Evolutionary conservation across 345 rosid genomes (phyloP), one percentile per base, ranked within the genome.

Genomic region (Reutealis trisperma): DNA sequence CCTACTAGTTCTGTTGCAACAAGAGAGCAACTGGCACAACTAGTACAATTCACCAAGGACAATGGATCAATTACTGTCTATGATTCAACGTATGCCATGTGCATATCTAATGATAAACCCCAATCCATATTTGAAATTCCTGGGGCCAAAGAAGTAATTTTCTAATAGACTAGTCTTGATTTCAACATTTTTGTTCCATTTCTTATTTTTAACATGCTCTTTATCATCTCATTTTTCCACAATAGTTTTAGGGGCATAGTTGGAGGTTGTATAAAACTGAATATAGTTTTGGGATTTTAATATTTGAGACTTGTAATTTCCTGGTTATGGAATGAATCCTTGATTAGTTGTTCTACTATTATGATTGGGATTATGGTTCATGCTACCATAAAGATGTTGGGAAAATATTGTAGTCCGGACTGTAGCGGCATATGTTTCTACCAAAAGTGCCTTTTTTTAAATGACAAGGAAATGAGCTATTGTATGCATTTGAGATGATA

Each of bases 1-100:
- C 99, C 99, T 73, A 93, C 99, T 0, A 98, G 98, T 19, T 87
- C 96, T 74, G 89, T 94, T 76, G 99, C 98, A 68, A 91, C 99
- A 30, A 86, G 95, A 79, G 93, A 93, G 80, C 98, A 96, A 71
- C 87, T 96, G 71, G 87, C 76, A 62, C 86, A 49, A 63, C 86
- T 96, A 59, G 98, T 96, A 72, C 77, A 87, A 75, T 96, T 93
- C 72, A 98, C 98, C 6, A 93, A 87, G 91, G 83, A 89, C 71
- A 96, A 96, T 72, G 98, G 99, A 22, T 91, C 99, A 8, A 93
- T 96, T 63, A 90, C 93, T 41, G 89, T 96, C 67, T 96, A 88
- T 80, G 99, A 93, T 85, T 93, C 98, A 32, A 97, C 99, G 18
- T 96, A 96, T 83, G 97, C 98, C 42, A 74, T 90, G 86, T 96